Conservation (phyloP, 768 basidiomycete species). For the Cytidiella melzeri region DNA sequence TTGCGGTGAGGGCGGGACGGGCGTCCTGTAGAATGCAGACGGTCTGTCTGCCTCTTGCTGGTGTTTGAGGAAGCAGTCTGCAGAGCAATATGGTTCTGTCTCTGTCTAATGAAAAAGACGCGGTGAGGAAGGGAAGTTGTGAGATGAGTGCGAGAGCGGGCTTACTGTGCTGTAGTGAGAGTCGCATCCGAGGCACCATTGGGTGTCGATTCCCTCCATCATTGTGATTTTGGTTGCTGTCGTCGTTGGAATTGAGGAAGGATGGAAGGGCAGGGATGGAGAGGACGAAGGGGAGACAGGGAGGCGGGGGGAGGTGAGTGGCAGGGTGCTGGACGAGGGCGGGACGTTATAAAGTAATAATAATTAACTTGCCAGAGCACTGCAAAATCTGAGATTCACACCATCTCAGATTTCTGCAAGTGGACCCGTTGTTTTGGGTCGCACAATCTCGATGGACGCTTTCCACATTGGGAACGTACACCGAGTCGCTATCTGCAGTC, state of each 20-base stretch:
- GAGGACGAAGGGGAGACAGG: background rate
- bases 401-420: too few relatives aligned
- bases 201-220: constrained; percentile 4
- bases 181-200: constrained; percentile 6
- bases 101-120: background rate
- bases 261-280: background rate
- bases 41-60: background rate
- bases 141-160: background rate
- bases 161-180: background rate
- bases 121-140: background rate
- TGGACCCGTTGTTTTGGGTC: background rate
- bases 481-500: background rate
- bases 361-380: background rate
- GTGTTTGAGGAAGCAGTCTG: background rate
- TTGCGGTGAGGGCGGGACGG: background rate
- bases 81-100: background rate
- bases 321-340: background rate
- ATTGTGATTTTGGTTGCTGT: background rate
- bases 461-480: background rate
- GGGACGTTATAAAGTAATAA: background rate
- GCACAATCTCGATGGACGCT: background rate
- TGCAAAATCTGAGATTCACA: too few relatives aligned
- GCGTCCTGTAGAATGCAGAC: background rate
- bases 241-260: background rate
- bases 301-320: background rate